Evolutionary conservation across 805 yeast genomes (phyloP).

Genomic region (Vanderwaltozyma verrucispora): DNA sequence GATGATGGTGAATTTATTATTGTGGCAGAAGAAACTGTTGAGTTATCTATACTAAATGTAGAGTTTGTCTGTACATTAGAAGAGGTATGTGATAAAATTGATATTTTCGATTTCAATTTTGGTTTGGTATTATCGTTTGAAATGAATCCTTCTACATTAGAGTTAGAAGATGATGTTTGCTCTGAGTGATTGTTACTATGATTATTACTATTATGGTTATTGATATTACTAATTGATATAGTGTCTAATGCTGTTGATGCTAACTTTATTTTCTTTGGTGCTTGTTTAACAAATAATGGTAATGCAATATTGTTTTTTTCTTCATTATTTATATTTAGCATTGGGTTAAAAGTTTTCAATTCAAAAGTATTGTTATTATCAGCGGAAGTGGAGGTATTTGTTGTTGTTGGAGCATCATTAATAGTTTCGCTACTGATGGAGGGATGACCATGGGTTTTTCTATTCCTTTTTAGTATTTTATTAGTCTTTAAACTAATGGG

Average conservation of each 20-base stretch:
- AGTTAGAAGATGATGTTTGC: neutral
- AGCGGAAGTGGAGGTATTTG: too few species aligned
- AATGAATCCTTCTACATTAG: neutral
- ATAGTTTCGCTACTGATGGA: neutral
- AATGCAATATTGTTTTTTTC: too few species aligned
- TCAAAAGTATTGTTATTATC: too few species aligned
- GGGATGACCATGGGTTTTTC: slow-evolving; percentile 36
- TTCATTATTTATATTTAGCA: too few species aligned
- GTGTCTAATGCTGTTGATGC: neutral
- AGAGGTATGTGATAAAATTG: neutral
- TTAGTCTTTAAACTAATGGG: slow-evolving; percentile 88
- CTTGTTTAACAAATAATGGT: too few species aligned
- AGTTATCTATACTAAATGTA: too few species aligned
- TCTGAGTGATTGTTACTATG: neutral
- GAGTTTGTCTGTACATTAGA: too few species aligned
- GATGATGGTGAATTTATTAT: too few species aligned
- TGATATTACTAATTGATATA: too few species aligned
- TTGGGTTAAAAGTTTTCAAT: too few species aligned
- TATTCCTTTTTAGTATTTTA: slow-evolving; percentile 81
- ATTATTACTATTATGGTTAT: neutral
- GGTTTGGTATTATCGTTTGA: neutral
- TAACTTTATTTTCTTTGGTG: neutral
- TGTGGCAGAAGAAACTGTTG: too few species aligned
- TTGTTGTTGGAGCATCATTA: too few species aligned
- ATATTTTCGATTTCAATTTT: neutral